Percentiles rank a stretch among this genome's conserved stretches.
Conservation (phyloP, 805 yeast species). For the Wickerhamomyces hampshirensis region DNA sequence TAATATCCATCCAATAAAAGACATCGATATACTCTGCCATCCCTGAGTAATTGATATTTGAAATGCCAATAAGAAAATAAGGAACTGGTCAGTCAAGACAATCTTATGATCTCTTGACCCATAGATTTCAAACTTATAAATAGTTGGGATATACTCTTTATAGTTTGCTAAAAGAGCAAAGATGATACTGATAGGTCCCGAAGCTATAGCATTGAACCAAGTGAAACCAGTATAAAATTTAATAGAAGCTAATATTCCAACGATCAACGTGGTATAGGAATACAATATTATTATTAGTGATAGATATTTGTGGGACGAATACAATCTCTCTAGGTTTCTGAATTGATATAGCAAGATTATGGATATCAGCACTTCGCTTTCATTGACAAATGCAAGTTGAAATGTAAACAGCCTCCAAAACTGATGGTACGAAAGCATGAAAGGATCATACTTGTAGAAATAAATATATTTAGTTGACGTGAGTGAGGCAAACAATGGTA, state of each 20-base stretch:
- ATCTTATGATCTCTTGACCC: constrained; percentile 14
- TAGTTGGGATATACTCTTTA: constrained; percentile 33
- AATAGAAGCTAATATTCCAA: constrained; percentile 9
- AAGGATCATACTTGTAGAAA: constrained; percentile 29
- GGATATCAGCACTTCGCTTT: constrained; percentile 32
- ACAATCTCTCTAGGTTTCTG: constrained; percentile 33
- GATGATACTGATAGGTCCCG: constrained; percentile 32
- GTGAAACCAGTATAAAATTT: constrained; percentile 18
- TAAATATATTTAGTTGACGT: constrained; percentile 32
- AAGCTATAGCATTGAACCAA: constrained; percentile 12
- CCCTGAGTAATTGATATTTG: constrained; percentile 31
- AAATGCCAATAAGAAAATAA: constrained; percentile 27
- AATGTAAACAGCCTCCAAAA: constrained; percentile 25
- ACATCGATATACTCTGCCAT: constrained; percentile 24
- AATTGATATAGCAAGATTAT: constrained; percentile 33
- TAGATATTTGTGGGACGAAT: constrained; percentile 32
- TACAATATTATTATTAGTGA: constrained; percentile 16
- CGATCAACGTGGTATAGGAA: constrained; percentile 12
- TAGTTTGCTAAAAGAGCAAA: constrained; percentile 33
- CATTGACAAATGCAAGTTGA: constrained; percentile 22
- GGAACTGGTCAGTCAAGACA: constrained; percentile 29
- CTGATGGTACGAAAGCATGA: constrained; percentile 28
- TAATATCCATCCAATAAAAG: constrained; percentile 31
- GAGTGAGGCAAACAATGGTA: constrained; percentile 32
- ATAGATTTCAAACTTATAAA: constrained; percentile 31